Evolutionary conservation across 2,329 filamentous ascomycete genomes (phyloP).

Genomic region (Cucurbitaria berberidis): DNA sequence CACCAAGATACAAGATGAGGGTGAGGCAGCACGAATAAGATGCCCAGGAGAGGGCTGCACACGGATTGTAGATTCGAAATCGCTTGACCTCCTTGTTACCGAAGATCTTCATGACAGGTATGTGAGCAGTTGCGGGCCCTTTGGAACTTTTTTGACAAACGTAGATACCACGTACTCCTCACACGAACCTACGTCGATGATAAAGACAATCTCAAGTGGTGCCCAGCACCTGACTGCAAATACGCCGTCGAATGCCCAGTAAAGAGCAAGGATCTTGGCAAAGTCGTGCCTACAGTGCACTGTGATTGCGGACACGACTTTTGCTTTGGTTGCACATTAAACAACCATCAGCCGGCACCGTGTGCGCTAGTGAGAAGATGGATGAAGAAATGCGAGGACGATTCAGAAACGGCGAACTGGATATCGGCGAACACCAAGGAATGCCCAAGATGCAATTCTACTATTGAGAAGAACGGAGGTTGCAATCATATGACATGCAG

Average conservation of each 20-base stretch:
- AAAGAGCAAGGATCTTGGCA: constrained; percentile 84
- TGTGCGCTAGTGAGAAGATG: constrained; percentile 91
- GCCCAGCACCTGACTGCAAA: constrained; percentile 94
- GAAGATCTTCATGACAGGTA: constrained; percentile 63
- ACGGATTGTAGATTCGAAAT: constrained; percentile 88
- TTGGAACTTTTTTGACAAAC: constrained; percentile 17
- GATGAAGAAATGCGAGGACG: constrained; percentile 98
- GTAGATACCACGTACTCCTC: constrained; percentile 81
- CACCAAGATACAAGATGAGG: constrained; percentile 94
- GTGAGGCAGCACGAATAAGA: constrained; percentile 92
- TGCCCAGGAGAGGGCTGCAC: constrained; percentile 89
- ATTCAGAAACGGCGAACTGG: constrained; percentile 98
- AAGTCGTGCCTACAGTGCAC: constrained; percentile 86
- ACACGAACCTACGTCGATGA: constrained; percentile 97
- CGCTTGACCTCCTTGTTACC: constrained; percentile 76
- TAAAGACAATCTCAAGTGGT: constrained; percentile 95
- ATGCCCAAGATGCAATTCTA: constrained; percentile 93
- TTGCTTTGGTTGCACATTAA: constrained; percentile 91
- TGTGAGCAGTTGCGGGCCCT: constrained; percentile 14
- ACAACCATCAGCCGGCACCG: constrained; percentile 91
- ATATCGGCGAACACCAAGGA: constrained; percentile 99
- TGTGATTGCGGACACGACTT: constrained; percentile 87
- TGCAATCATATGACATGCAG: constrained; percentile 98
- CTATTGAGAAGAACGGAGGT: constrained; percentile 97
- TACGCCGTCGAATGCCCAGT: constrained; percentile 89